These are phyloP conservation scores for Fusarium sp. DNA, from an alignment of 2,329 filamentous ascomycete species.

Conservation along the genomic window DNA sequence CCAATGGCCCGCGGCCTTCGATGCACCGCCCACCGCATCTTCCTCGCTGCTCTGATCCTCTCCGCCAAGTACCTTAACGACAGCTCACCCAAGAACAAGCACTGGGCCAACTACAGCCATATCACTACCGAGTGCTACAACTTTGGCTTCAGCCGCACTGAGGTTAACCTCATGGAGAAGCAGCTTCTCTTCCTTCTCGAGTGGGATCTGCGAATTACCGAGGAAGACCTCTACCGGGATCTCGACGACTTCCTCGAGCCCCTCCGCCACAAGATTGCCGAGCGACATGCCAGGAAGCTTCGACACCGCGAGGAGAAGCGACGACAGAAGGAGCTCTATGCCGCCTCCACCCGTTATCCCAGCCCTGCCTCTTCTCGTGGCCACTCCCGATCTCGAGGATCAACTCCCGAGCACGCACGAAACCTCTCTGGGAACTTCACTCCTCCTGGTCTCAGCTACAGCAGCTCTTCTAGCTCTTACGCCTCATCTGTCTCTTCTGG, in stretches of 20 bases:
- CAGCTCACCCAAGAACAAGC: conserved; percentile 99
- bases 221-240: conserved; percentile 87
- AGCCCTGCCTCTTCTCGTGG: conserved; percentile 60
- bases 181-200: conserved; percentile 94
- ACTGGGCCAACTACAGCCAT: conserved; percentile 95
- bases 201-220: conserved; percentile 89
- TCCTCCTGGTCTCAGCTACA: conserved; percentile 62
- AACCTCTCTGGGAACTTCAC: conserved; percentile 50
- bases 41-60: conserved; percentile 85
- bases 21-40: conserved; percentile 97
- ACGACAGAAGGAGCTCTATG: conserved; percentile 52
- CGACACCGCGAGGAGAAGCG: conserved; percentile 60
- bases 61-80: conserved; percentile 98
- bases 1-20: conserved; percentile 95
- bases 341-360: conserved; percentile 53
- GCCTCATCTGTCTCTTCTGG: conserved; percentile 61
- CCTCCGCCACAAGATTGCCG: conserved; percentile 72
- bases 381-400: conserved; percentile 55
- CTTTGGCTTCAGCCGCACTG: conserved; percentile 93
- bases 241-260: conserved; percentile 90
- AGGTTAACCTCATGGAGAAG: conserved; percentile 99
- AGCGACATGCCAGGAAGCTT: conserved; percentile 62
- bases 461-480: conserved; percentile 62
- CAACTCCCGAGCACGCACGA: conserved; percentile 55
- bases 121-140: conserved; percentile 72